Evolutionary conservation across 2,329 filamentous ascomycete species (phyloP).

Genomic region (Thielaviopsis punctulata): DNA sequence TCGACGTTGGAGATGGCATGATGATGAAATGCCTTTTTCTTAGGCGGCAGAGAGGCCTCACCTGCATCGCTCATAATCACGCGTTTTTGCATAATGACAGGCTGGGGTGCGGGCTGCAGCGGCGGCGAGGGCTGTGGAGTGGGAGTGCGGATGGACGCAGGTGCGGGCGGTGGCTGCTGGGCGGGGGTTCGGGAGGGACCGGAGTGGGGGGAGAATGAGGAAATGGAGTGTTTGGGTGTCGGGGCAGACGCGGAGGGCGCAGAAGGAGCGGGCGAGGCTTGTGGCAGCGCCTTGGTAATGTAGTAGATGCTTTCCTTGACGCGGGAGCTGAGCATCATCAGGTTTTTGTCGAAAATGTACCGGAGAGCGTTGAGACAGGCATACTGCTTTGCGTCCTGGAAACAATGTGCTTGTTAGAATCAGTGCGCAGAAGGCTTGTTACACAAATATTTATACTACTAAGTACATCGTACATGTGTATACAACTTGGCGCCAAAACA

Average conservation of each 20-base stretch:
- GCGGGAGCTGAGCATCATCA: not conserved
- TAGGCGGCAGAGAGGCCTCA: constrained; percentile 16
- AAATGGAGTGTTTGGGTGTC: no score
- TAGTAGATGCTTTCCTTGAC: not conserved
- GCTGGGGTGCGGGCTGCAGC: not conserved
- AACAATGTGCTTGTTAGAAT: not conserved
- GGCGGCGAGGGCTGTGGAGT: not conserved
- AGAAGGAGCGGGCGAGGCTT: not conserved
- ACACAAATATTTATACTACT: not conserved
- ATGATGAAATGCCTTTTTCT: constrained; percentile 12
- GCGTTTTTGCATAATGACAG: not conserved
- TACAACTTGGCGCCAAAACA: no score
- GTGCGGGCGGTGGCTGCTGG: not conserved
- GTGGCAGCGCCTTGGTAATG: not conserved
- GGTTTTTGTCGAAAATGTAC: constrained; percentile 16
- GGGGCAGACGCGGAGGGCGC: no score
- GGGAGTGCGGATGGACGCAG: no score
- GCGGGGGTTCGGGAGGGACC: no score
- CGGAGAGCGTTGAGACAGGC: constrained; percentile 31
- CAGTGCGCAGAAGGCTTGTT: not conserved
- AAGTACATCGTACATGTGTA: no score
- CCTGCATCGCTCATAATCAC: not conserved
- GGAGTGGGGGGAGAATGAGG: no score
- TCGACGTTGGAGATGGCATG: constrained; percentile 1
- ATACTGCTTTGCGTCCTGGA: constrained; percentile 31